These are phyloP conservation scores for Parachaetomium inaequale DNA, from an alignment of 495 filamentous ascomycete species.

Conservation along the genomic window DNA sequence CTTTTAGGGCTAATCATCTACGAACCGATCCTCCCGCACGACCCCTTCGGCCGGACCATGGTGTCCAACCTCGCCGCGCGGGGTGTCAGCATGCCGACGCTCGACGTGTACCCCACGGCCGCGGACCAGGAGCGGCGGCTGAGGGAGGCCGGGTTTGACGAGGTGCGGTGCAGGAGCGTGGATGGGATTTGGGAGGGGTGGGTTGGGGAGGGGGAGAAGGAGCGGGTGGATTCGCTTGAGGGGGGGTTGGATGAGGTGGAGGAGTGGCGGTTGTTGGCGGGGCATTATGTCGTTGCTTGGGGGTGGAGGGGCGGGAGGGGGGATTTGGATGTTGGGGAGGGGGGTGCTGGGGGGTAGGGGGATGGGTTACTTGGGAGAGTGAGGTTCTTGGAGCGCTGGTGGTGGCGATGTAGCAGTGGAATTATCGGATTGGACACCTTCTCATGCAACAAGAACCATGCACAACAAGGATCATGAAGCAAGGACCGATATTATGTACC, in stretches of 20 bases:
- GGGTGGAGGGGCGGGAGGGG: conserved; percentile 45
- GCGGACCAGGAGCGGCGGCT: conserved; percentile 64
- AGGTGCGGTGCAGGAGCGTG: conserved; percentile 58
- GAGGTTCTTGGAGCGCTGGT: background rate
- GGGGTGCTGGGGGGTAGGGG: background rate
- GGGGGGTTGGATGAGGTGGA: conserved; percentile 94
- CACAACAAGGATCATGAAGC: no score
- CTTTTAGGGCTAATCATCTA: conserved; percentile 70
- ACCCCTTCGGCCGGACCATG: conserved; percentile 88
- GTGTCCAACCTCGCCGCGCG: conserved; percentile 83
- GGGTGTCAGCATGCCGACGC: conserved; percentile 77
- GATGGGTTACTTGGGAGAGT: background rate
- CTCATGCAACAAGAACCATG: no score
- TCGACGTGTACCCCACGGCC: conserved; percentile 64
- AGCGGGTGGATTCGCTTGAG: conserved; percentile 72
- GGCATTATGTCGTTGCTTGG: conserved; percentile 90
- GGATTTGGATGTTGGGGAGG: conserved; percentile 16
- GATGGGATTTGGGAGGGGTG: conserved; percentile 72
- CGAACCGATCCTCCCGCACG: conserved; percentile 79
- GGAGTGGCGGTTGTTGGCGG: conserved; percentile 84
- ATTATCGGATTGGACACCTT: no score
- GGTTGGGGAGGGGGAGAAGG: conserved; percentile 69
- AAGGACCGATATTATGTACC: no score
- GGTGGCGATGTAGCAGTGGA: background rate
- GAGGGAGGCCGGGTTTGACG: conserved; percentile 57